A percentile compares a stretch with the other conserved stretches of the same genome.
phyloP scores from a whole-genome alignment of 352 stramenopile genomes.

The Thalassiosira ordinaria region DNA sequence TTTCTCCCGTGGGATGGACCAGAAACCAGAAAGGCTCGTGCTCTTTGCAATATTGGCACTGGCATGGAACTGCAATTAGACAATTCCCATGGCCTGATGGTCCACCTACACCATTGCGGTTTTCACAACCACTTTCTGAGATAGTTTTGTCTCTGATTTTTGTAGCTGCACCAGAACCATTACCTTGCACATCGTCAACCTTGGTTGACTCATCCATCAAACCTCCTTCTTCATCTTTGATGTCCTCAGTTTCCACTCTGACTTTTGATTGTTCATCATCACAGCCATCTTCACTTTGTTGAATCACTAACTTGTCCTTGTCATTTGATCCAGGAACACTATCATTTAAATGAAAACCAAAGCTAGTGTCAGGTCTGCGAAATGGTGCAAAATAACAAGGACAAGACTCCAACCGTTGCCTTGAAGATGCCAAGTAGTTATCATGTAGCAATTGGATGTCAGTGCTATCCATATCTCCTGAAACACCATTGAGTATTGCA shows the following conservation, averaged over 20 bases:
- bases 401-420: background rate
- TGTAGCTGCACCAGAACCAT: background rate
- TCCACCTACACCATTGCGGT: slow-evolving; percentile 32
- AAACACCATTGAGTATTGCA: background rate
- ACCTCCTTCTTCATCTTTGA: background rate
- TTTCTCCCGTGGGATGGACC: slow-evolving; percentile 66
- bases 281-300: background rate
- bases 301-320: background rate
- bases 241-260: background rate
- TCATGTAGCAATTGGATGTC: background rate
- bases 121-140: background rate
- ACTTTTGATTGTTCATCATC: slow-evolving; percentile 10
- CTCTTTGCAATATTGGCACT: slow-evolving; percentile 49
- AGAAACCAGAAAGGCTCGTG: slow-evolving; percentile 40
- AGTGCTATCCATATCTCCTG: background rate
- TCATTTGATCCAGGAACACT: slow-evolving; percentile 4
- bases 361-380: slow-evolving; percentile 13
- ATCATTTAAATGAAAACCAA: slow-evolving; percentile 12
- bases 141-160: background rate
- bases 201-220: background rate
- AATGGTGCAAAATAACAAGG: slow-evolving; percentile 36
- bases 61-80: slow-evolving; percentile 62
- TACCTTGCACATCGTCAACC: slow-evolving; percentile 4
- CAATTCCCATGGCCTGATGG: slow-evolving; percentile 69
- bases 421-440: slow-evolving; percentile 7